Conservation (phyloP, 2,329 filamentous ascomycete species). For the Monilinia fructigena region DNA sequence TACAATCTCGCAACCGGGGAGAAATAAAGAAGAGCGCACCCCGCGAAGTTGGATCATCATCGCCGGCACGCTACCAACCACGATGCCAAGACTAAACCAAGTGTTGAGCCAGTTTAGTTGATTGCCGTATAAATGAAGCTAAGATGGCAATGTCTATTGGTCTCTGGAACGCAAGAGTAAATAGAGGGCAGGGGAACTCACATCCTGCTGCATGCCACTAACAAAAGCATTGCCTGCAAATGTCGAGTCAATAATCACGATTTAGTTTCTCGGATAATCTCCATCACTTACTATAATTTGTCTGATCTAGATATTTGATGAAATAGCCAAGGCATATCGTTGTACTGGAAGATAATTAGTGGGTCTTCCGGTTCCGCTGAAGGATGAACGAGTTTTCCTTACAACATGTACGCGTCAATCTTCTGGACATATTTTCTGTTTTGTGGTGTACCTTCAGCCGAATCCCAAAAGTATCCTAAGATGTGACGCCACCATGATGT, state of each 20-base stretch:
- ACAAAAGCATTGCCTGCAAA: slow-evolving; percentile 30
- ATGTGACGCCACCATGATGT: slow-evolving; percentile 10
- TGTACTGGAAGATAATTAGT: not conserved
- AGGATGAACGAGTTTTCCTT: not conserved
- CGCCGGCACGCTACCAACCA: slow-evolving; percentile 26
- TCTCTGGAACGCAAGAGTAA: too few relatives aligned
- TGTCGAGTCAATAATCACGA: too few relatives aligned
- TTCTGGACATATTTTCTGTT: slow-evolving; percentile 15
- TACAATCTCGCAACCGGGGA: slow-evolving; percentile 17
- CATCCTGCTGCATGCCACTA: slow-evolving; percentile 42
- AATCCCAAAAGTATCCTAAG: slow-evolving; percentile 1
- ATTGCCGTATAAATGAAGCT: slow-evolving; percentile 49
- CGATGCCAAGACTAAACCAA: slow-evolving; percentile 48
- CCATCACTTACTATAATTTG: slow-evolving; percentile 28
- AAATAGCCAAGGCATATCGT: slow-evolving; percentile 41
- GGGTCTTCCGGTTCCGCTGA: too few relatives aligned
- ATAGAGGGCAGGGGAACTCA: not conserved
- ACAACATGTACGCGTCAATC: slow-evolving; percentile 15
- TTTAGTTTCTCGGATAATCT: too few relatives aligned
- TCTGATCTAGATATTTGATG: slow-evolving; percentile 46
- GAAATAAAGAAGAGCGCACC: slow-evolving; percentile 29
- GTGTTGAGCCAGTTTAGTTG: slow-evolving; percentile 53
- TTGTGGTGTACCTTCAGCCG: slow-evolving; percentile 13
- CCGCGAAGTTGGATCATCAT: slow-evolving; percentile 25
- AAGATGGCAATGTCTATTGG: too few relatives aligned